phyloP scores from a whole-genome alignment of 2,329 filamentous ascomycete genomes.

The Claviceps spartinae region DNA sequence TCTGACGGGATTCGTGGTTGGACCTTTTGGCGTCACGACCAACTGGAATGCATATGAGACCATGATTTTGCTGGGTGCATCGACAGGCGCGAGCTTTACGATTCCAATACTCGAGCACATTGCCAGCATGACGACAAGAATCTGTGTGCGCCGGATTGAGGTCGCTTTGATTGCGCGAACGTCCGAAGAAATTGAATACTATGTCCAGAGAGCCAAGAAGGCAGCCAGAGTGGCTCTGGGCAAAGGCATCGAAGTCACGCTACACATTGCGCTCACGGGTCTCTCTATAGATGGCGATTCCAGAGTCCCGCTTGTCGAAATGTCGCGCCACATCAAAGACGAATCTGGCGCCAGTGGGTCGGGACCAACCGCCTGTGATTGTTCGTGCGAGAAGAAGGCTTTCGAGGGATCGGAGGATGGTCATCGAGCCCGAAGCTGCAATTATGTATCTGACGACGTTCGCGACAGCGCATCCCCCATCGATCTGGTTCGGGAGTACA shows the following conservation, averaged over 20 bases:
- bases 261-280: slow-evolving; percentile 42
- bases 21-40: slow-evolving; percentile 42
- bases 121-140: slow-evolving; percentile 24
- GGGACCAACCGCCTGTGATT: background rate
- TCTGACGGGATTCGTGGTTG: slow-evolving; percentile 32
- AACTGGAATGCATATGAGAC: slow-evolving; percentile 46
- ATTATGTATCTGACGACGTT: background rate
- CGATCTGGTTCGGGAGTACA: slow-evolving; percentile 30
- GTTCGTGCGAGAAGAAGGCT: background rate
- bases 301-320: slow-evolving; percentile 3
- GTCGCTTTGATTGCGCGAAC: slow-evolving; percentile 39
- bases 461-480: background rate
- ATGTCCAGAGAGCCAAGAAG: slow-evolving; percentile 33
- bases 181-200: slow-evolving; percentile 41
- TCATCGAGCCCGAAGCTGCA: background rate
- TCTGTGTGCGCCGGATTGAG: slow-evolving; percentile 39
- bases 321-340: background rate
- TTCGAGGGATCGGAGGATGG: background rate
- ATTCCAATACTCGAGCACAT: slow-evolving; percentile 45
- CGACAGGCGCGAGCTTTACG: slow-evolving; percentile 49
- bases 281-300: background rate
- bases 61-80: slow-evolving; percentile 45
- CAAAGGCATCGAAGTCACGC: slow-evolving; percentile 33
- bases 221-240: slow-evolving; percentile 27
- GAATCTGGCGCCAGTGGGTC: background rate